Conservation (phyloP, 805 yeast species). For the Isabelozyma gotoi region DNA sequence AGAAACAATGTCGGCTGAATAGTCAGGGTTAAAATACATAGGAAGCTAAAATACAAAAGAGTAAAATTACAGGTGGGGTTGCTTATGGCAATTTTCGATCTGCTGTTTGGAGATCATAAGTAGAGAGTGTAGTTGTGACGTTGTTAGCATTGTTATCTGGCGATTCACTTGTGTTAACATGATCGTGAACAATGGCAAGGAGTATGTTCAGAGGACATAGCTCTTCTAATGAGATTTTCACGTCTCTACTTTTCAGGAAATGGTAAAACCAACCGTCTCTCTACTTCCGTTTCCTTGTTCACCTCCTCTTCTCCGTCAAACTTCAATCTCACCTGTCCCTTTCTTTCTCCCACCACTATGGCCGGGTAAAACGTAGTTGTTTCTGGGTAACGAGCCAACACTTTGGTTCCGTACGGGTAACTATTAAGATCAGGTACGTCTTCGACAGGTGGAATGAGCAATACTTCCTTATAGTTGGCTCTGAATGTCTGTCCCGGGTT, state of each 20-base stretch:
- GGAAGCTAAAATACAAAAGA: background rate
- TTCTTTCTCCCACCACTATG: slow-evolving; percentile 73
- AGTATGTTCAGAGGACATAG: too few species aligned
- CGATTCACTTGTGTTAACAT: too few species aligned
- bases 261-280: slow-evolving; percentile 78
- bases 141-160: too few species aligned
- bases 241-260: slow-evolving; percentile 43
- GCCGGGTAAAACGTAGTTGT: slow-evolving; percentile 97
- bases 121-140: too few species aligned
- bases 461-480: slow-evolving; percentile 77
- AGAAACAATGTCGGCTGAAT: background rate
- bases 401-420: slow-evolving; percentile 76
- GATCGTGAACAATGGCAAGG: too few species aligned
- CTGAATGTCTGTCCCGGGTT: slow-evolving; percentile 85
- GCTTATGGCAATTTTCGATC: too few species aligned
- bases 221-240: too few species aligned
- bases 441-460: slow-evolving; percentile 61
- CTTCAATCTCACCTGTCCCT: slow-evolving; percentile 72
- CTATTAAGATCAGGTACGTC: slow-evolving; percentile 43
- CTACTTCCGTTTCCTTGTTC: slow-evolving; percentile 92
- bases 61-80: background rate
- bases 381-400: slow-evolving; percentile 93
- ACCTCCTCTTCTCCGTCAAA: slow-evolving; percentile 98
- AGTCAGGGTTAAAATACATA: background rate
- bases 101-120: too few species aligned